phyloP scores from a whole-genome alignment of 2,329 filamentous ascomycete species.

The Colletotrichum sp. region DNA sequence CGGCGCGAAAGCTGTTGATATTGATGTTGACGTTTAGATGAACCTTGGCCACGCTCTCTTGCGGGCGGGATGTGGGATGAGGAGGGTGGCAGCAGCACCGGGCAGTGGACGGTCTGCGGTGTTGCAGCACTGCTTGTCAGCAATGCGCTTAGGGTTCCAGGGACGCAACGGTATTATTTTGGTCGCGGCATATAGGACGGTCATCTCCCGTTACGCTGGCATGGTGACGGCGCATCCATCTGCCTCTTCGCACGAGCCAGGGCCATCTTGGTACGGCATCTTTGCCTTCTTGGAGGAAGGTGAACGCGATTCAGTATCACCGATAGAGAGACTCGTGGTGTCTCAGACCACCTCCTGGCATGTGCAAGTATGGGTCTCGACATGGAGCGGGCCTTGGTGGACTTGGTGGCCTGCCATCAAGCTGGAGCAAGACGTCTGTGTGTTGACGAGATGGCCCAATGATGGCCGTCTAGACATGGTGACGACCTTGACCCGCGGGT shows the following conservation, averaged over 20 bases:
- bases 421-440: neutral
- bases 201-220: neutral
- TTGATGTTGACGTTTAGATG: neutral
- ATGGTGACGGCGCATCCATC: neutral
- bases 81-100: conserved; percentile 30
- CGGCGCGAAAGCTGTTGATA: neutral
- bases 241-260: neutral
- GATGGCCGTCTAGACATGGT: neutral
- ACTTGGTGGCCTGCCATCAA: neutral
- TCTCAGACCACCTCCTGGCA: conserved; percentile 9
- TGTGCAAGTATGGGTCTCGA: conserved; percentile 1
- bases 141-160: neutral
- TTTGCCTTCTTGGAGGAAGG: neutral
- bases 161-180: neutral
- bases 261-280: neutral
- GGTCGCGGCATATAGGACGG: neutral
- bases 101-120: conserved; percentile 12
- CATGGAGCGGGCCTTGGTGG: neutral
- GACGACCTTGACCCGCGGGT: neutral
- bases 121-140: neutral
- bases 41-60: neutral
- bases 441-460: neutral
- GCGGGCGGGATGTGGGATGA: neutral
- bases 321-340: neutral
- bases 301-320: neutral